These are phyloP conservation scores for Malus hybrid DNA, from an alignment of 331 rosid species.

Conservation along the genomic window DNA sequence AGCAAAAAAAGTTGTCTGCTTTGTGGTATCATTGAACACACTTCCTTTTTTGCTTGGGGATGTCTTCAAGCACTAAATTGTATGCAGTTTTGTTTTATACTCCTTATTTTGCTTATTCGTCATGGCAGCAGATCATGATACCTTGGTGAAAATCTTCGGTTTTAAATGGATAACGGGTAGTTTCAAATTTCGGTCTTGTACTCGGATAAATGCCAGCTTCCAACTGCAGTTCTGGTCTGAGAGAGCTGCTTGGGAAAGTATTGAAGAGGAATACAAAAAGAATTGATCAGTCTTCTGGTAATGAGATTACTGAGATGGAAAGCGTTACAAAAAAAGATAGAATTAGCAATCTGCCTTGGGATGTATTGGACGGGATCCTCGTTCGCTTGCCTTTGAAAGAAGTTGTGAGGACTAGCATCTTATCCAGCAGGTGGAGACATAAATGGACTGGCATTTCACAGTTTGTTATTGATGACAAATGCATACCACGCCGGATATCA, in stretches of 20 bases:
- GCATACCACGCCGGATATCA: not conserved
- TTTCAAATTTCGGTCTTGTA: not conserved
- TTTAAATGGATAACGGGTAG: not conserved
- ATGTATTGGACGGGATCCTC: slow-evolving; percentile 15
- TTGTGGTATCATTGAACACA: not conserved
- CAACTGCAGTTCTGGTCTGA: not conserved
- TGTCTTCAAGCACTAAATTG: not conserved
- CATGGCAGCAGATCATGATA: not conserved
- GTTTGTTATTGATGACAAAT: slow-evolving; percentile 15
- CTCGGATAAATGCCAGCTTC: not conserved
- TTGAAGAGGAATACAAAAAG: not conserved
- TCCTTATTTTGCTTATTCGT: not conserved
- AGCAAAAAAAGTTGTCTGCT: not conserved
- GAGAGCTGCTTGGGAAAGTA: not conserved
- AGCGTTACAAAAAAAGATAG: not conserved
- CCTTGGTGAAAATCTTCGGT: not conserved
- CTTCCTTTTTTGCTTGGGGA: not conserved
- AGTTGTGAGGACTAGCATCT: slow-evolving; percentile 21
- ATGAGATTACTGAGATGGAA: not conserved
- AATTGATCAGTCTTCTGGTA: not conserved
- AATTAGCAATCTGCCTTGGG: slow-evolving; percentile 26
- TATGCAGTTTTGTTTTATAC: not conserved
- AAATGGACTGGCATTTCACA: slow-evolving; percentile 22
- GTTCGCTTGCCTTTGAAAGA: slow-evolving; percentile 12
- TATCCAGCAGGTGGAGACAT: slow-evolving; percentile 18